A percentile compares a stretch with the other conserved stretches of the same genome.
Evolutionary conservation across 495 filamentous ascomycete species (phyloP).

Genomic region (Ascobolus immersus): DNA sequence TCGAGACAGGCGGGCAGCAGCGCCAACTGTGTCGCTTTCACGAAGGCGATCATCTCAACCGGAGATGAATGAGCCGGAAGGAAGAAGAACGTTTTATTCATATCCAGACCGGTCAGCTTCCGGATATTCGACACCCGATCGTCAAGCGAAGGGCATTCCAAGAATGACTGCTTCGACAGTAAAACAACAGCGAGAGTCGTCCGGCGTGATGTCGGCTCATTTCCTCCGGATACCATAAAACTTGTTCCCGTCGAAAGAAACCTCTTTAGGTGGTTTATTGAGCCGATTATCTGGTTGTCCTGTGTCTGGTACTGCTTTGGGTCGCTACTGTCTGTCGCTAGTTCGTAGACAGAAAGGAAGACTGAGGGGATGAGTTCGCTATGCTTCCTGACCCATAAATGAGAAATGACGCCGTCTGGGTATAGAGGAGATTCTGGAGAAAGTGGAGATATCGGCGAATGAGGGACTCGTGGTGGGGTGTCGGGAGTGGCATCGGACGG

Average conservation of each 20-base stretch:
- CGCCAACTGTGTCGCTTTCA: slow-evolving; percentile 30
- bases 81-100: slow-evolving; percentile 51
- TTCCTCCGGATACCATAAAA: slow-evolving; percentile 3
- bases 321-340: slow-evolving; percentile 40
- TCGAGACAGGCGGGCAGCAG: slow-evolving; percentile 41
- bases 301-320: slow-evolving; percentile 38
- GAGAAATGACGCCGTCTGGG: slow-evolving; percentile 63
- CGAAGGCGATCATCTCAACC: slow-evolving; percentile 37
- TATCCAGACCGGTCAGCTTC: slow-evolving; percentile 50
- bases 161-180: slow-evolving; percentile 38
- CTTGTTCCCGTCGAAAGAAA: slow-evolving; percentile 7
- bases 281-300: slow-evolving; percentile 71
- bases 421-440: slow-evolving; percentile 55
- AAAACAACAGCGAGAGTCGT: slow-evolving; percentile 42
- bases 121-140: slow-evolving; percentile 54
- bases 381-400: slow-evolving; percentile 64
- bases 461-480: slow-evolving; percentile 28
- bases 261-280: slow-evolving; percentile 47
- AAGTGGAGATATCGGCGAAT: slow-evolving; percentile 72
- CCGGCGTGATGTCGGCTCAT: slow-evolving; percentile 11
- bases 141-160: slow-evolving; percentile 35
- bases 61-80: slow-evolving; percentile 37
- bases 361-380: slow-evolving; percentile 54
- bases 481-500: slow-evolving; percentile 23
- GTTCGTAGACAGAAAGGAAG: slow-evolving; percentile 40